A percentile compares a stretch with the other conserved stretches of the same genome.
phyloP scores from a whole-genome alignment of 768 basidiomycete species.

The Termitomyces sp. region DNA sequence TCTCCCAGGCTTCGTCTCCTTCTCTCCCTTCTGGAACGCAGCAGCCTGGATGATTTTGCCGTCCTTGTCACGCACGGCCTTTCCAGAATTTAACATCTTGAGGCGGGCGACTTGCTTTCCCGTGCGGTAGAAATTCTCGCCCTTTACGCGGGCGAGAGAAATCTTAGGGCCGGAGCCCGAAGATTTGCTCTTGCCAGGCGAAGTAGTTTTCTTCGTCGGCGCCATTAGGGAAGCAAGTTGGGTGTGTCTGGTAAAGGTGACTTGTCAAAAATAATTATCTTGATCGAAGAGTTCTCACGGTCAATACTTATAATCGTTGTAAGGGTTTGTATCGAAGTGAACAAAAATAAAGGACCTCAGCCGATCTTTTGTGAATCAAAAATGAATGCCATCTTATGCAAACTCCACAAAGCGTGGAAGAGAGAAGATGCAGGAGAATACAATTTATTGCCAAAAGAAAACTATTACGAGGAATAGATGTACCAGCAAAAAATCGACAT shows the following conservation, averaged over 20 bases:
- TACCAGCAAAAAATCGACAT: constrained; percentile 61
- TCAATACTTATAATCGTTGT: not conserved
- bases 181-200: constrained; percentile 38
- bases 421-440: not conserved
- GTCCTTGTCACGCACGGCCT: constrained; percentile 84
- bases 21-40: constrained; percentile 94
- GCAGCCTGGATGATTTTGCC: constrained; percentile 94
- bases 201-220: constrained; percentile 32
- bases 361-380: too few relatives aligned
- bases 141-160: constrained; percentile 71
- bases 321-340: not conserved
- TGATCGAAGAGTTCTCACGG: constrained; percentile 15
- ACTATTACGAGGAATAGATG: constrained; percentile 23
- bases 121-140: constrained; percentile 98
- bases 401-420: too few relatives aligned
- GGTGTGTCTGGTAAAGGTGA: not conserved
- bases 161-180: constrained; percentile 45
- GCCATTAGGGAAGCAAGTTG: constrained; percentile 29
- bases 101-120: constrained; percentile 81
- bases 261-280: constrained; percentile 15
- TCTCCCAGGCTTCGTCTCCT: constrained; percentile 83
- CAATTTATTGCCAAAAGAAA: not conserved
- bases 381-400: not conserved
- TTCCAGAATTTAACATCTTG: constrained; percentile 92
- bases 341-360: not conserved